These are phyloP conservation scores for Cyamopsis tetragonoloba DNA, from an alignment of 306 rosid genomes.

Conservation along the genomic window DNA sequence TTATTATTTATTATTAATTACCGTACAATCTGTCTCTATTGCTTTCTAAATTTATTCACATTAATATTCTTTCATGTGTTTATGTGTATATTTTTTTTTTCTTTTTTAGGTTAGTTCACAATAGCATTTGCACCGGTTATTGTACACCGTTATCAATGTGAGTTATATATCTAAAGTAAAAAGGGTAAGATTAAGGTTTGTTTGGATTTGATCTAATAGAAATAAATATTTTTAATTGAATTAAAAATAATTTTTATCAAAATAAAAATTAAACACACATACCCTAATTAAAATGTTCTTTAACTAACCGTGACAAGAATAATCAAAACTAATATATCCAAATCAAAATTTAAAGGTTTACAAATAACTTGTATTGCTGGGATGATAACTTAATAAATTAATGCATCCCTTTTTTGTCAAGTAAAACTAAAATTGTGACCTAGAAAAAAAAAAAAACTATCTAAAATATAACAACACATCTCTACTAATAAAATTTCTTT, in stretches of 20 bases:
- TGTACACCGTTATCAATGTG: neutral
- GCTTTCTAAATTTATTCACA: constrained; percentile 13
- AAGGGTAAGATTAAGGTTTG: no score
- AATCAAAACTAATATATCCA: neutral
- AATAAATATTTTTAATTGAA: no score
- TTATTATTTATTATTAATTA: constrained; percentile 20
- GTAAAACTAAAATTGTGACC: neutral
- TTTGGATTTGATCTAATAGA: no score
- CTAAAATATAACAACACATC: no score
- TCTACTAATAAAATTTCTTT: no score
- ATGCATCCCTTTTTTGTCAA: no score
- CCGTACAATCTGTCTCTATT: constrained; percentile 8
- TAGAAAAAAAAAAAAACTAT: no score
- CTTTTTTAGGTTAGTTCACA: neutral
- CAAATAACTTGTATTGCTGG: neutral
- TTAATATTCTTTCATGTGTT: neutral
- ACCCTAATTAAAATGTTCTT: no score
- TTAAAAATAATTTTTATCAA: no score
- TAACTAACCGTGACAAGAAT: neutral
- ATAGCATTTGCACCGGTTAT: neutral
- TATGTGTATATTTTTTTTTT: neutral
- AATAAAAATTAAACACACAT: no score
- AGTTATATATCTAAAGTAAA: no score
- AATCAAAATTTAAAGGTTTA: neutral
- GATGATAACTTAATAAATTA: neutral